Conservation (phyloP, 208 protist genomes). For the Wallacemonas sp. region DNA sequence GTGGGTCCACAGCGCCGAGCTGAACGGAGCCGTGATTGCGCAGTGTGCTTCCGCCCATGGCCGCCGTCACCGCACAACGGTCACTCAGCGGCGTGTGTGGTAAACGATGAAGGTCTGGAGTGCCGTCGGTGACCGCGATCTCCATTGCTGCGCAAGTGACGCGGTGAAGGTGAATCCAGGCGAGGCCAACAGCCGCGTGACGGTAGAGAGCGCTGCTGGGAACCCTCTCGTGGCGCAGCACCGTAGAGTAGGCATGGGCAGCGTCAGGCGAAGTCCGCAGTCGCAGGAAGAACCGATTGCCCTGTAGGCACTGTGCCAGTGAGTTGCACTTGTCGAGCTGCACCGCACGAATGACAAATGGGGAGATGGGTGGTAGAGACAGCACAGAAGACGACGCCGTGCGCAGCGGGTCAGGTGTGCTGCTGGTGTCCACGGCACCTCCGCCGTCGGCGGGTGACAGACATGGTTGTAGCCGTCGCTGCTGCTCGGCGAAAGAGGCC, state of each 20-base stretch:
- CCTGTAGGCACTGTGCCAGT: slow-evolving; percentile 31
- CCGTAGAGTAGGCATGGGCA: slow-evolving; percentile 33
- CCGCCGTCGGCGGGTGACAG: not conserved
- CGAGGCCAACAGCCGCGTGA: slow-evolving; percentile 24
- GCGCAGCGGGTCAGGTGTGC: too few species aligned
- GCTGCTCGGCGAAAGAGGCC: not conserved
- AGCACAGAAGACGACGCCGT: too few species aligned
- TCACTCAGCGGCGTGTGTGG: not conserved
- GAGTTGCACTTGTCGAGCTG: slow-evolving; percentile 30
- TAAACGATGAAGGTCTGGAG: not conserved
- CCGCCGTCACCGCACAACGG: not conserved
- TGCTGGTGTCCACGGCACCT: too few species aligned
- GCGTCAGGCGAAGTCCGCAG: slow-evolving; percentile 26
- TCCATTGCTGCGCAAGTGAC: slow-evolving; percentile 9
- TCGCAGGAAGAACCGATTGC: slow-evolving; percentile 28
- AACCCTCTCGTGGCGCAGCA: slow-evolving; percentile 14
- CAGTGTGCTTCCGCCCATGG: not conserved
- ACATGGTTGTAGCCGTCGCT: not conserved
- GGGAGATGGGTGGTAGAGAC: not conserved
- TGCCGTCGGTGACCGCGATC: not conserved
- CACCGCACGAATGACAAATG: slow-evolving; percentile 9
- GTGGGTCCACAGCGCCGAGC: not conserved
- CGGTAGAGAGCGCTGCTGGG: slow-evolving; percentile 18
- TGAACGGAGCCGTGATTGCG: not conserved
- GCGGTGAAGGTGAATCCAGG: slow-evolving; percentile 31